Conservation (phyloP, 306 rosid species). For the Corylus heterophylla region DNA sequence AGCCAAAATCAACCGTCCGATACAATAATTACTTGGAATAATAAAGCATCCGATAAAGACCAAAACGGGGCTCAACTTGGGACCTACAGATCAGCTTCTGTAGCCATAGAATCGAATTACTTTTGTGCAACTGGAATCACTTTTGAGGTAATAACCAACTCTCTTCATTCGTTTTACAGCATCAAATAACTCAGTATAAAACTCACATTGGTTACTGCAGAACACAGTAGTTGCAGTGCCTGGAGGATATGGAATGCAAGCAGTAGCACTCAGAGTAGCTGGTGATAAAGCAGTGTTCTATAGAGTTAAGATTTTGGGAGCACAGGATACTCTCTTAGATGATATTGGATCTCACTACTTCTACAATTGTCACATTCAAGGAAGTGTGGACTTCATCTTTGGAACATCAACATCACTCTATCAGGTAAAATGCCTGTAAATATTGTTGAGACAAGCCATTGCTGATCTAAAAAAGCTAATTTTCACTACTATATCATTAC, state of each 20-base stretch:
- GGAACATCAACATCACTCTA: conserved; percentile 78
- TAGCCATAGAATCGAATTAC: conserved; percentile 69
- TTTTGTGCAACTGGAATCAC: conserved; percentile 80
- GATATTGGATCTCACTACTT: conserved; percentile 73
- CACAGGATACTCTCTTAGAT: conserved; percentile 87
- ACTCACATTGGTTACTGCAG: conserved; percentile 35
- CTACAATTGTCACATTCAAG: conserved; percentile 62
- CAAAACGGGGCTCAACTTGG: conserved; percentile 55
- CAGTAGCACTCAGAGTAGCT: conserved; percentile 74
- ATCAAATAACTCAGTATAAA: not conserved
- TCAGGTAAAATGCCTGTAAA: conserved; percentile 40
- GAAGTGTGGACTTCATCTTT: conserved; percentile 76
- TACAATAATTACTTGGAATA: conserved; percentile 71
- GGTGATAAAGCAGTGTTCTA: conserved; percentile 82
- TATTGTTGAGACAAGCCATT: not conserved
- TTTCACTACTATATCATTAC: too few species aligned
- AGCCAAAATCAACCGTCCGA: conserved; percentile 35
- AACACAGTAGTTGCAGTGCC: conserved; percentile 71
- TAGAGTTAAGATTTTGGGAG: conserved; percentile 58
- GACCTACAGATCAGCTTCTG: conserved; percentile 76
- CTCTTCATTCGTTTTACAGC: not conserved
- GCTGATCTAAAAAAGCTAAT: too few species aligned
- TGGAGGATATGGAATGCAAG: conserved; percentile 81
- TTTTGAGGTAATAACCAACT: conserved; percentile 54
- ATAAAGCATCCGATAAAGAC: conserved; percentile 75